Evolutionary conservation across 129 eudicot species (phyloP), one percentile per base, ranked within the genome.

Genomic region (Logfia minima): DNA sequence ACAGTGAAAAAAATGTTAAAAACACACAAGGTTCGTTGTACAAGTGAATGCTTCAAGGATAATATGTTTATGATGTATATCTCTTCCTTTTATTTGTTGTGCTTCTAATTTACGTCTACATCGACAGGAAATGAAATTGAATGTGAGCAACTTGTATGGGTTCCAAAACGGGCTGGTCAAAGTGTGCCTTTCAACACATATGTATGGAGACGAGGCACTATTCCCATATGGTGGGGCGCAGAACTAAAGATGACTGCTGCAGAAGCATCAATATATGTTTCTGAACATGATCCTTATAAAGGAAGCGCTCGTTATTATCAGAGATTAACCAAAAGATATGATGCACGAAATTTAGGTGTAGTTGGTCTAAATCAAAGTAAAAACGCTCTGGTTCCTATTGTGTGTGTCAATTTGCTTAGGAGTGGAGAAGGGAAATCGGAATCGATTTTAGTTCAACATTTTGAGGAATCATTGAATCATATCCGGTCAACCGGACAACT

Each of bases 151-250:
- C 89, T 92, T 82, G 94, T 92, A 59, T 92, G 98, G 98, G 87
- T 92, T 68, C 96, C 96, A 52, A 88, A 84, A 83, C 78, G 71
- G 68, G 68, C 86, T 2, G 86, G 89, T 71, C 92, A 85, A 83
- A 92, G 87, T 76, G 90, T 88, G 62, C 96, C 96, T 63, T 92
- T 92, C 82, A 92, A 81, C 84, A 86, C 91, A 17, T 92, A 92
- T 78, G 75, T 90, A 48, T 92, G 96, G 96, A 86, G 98, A 60
- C 83, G 98, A 77, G 98, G 98, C 79, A 88, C 96, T 37, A 92
- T 92, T 71, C 98, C 98, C 62, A 90, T 92, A 16, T 92, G 98
- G 98, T 92, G 98, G 98, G 98, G 98, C 53, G 94, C 98, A 70
- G 98, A 92, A 73, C 77, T 92, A 76, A 92, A 90, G 77, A 86